phyloP scores from a whole-genome alignment of 352 stramenopile species.

The Vaucheria bursata region DNA sequence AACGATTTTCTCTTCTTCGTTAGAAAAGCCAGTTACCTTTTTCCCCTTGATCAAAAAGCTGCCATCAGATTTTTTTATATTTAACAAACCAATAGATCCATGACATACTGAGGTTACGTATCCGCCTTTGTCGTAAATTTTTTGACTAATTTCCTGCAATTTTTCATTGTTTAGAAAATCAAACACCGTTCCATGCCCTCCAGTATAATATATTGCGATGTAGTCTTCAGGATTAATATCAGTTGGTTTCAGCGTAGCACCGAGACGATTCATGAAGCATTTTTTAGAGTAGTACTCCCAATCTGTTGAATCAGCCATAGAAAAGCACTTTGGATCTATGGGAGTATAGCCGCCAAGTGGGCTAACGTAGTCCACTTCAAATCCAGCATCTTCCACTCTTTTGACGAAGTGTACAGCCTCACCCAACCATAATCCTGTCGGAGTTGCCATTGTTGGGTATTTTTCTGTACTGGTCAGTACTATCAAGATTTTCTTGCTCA shows the following conservation, averaged over 20 bases:
- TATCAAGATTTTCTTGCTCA: background rate
- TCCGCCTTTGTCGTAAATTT: constrained; percentile 14
- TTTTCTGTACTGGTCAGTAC: background rate
- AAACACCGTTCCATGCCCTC: constrained; percentile 27
- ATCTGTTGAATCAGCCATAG: background rate
- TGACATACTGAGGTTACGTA: constrained; percentile 30
- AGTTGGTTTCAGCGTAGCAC: constrained; percentile 9
- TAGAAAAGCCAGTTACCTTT: constrained; percentile 34
- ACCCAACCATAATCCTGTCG: constrained; percentile 27
- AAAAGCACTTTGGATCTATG: background rate
- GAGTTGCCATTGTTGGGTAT: background rate
- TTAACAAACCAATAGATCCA: constrained; percentile 21
- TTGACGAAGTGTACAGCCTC: constrained; percentile 17
- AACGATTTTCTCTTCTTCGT: constrained; percentile 30
- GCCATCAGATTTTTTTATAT: constrained; percentile 15
- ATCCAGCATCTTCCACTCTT: constrained; percentile 21
- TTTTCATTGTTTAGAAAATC: constrained; percentile 23
- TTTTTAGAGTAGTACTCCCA: background rate
- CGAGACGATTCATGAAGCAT: background rate
- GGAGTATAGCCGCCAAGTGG: background rate
- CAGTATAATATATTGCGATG: constrained; percentile 28
- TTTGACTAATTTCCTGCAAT: constrained; percentile 21
- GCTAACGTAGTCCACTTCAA: constrained; percentile 2
- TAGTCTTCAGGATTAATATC: constrained; percentile 18
- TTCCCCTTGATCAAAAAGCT: constrained; percentile 18